phyloP scores from a whole-genome alignment of 1,139 yeast genomes.

The Scheffersomyces stambukii region DNA sequence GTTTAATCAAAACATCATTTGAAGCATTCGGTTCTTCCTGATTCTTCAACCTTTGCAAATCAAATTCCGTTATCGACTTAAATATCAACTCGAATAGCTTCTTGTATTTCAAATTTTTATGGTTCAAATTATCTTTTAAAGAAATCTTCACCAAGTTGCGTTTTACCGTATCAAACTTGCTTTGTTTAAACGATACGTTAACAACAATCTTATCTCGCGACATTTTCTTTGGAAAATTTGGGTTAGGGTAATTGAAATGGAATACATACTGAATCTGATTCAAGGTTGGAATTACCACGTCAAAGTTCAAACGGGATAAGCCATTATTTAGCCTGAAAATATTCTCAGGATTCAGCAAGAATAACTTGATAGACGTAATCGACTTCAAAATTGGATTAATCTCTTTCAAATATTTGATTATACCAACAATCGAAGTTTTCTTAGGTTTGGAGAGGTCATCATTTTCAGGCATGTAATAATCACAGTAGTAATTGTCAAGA shows the following conservation, averaged over 20 bases:
- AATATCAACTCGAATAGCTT: conserved; percentile 39
- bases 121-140: conserved; percentile 34
- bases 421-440: conserved; percentile 23
- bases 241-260: conserved; percentile 25
- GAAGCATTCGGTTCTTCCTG: conserved; percentile 7
- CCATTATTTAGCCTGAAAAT: conserved; percentile 32
- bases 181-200: conserved; percentile 27
- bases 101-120: conserved; percentile 38
- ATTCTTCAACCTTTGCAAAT: conserved; percentile 6
- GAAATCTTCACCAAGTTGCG: conserved; percentile 25
- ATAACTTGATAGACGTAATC: conserved; percentile 15
- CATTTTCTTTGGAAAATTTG: conserved; percentile 30
- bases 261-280: conserved; percentile 33
- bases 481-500: too few species aligned
- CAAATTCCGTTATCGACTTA: conserved; percentile 27
- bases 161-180: conserved; percentile 25
- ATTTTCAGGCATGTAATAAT: too few species aligned
- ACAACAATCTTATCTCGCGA: conserved; percentile 33
- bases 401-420: conserved; percentile 29
- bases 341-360: too few species aligned
- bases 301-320: conserved; percentile 28
- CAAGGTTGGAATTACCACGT: conserved; percentile 28
- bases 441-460: conserved; percentile 10
- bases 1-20: conserved; percentile 20
- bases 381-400: conserved; percentile 28